Base-by-base conservation (phyloP, 2,329 filamentous ascomycete genomes). In the Phialocephala subalpina region DNA sequence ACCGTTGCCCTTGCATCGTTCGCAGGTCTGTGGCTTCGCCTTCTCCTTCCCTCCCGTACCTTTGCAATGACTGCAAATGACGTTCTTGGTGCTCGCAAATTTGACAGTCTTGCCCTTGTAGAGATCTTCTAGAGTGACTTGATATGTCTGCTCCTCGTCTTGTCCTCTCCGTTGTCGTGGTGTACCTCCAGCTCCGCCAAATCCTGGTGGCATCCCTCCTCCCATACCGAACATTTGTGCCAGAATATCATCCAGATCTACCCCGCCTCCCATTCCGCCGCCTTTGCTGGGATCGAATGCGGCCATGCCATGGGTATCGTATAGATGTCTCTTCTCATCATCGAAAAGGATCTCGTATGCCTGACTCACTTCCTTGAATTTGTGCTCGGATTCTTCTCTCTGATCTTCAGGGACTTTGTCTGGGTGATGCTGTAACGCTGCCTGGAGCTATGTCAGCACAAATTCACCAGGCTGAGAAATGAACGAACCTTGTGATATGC, bases 21-120 rank as follows among this genome's bases (percentile, higher is more conserved):
- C 89, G 80, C 96, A 99, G 66, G 90, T 84, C 73, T 92, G 88
- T 58, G 92, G 83, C 82, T 96, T 97, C 62, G 93, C 92, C 81
- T 94, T 97, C 68, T 97, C 92, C 80, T 97, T 97, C 70, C 92
- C 96, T 47, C 96, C 96, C 56, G 86, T 88, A 53, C 96, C 96
- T 77, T 94, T 95, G 83, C 96, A 99, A 74, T 89, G 86, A 66
- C 86, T 86, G 81, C 96, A 99, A 68, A 97, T 84, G 68, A 97
- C 87, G 76, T 97, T 95, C 83, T 98, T 98, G 75, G 94, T 97
- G 76, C 92, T 96, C 9, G 93, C 90, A 78, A 99, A 97, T 81
- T 97, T 96, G 76, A 97, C 96, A 0, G 96, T 97, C 85, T 98
- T 97, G 75, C 96, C 96, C 82, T 97, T 97, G 86, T 98, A 99